Percentiles rank a stretch among this genome's conserved stretches.
Evolutionary conservation across 257 asterid genomes (phyloP).

Genomic region (Rauvolfia tetraphylla): DNA sequence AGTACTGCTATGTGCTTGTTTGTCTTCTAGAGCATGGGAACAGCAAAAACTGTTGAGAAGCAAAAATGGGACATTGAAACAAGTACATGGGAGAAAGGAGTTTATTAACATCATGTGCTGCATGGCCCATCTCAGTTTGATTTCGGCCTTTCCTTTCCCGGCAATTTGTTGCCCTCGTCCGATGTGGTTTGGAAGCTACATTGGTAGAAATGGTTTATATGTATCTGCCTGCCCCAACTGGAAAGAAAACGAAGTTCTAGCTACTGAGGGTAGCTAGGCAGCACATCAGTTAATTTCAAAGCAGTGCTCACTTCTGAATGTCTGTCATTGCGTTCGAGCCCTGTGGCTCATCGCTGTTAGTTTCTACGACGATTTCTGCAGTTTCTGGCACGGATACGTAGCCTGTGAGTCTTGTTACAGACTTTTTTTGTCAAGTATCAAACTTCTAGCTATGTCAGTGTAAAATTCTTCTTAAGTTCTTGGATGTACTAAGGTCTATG

Average conservation of each 20-base stretch:
- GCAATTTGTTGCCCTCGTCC: not conserved
- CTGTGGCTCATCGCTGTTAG: constrained; percentile 2
- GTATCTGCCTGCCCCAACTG: not conserved
- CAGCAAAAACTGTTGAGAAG: not conserved
- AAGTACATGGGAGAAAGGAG: not conserved
- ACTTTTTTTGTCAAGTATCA: not conserved
- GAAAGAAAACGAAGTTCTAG: constrained; percentile 1
- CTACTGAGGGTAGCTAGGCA: constrained; percentile 20
- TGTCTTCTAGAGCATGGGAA: constrained; percentile 10
- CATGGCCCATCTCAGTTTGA: constrained; percentile 1
- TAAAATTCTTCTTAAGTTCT: not conserved
- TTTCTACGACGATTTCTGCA: constrained; percentile 3
- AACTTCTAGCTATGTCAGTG: not conserved
- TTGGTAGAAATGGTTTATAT: not conserved
- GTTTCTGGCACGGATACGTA: no score
- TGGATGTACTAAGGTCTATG: no score
- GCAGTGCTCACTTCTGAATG: constrained; percentile 38
- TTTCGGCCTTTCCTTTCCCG: constrained; percentile 1
- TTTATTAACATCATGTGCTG: not conserved
- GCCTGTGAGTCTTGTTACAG: not conserved
- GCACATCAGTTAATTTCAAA: constrained; percentile 1
- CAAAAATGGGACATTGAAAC: not conserved
- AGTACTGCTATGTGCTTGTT: not conserved
- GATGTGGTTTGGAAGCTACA: no score
- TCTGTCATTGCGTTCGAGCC: constrained; percentile 30